These are phyloP conservation scores for Raphanus sativus DNA, from an alignment of 345 rosid genomes.

Conservation along the genomic window DNA sequence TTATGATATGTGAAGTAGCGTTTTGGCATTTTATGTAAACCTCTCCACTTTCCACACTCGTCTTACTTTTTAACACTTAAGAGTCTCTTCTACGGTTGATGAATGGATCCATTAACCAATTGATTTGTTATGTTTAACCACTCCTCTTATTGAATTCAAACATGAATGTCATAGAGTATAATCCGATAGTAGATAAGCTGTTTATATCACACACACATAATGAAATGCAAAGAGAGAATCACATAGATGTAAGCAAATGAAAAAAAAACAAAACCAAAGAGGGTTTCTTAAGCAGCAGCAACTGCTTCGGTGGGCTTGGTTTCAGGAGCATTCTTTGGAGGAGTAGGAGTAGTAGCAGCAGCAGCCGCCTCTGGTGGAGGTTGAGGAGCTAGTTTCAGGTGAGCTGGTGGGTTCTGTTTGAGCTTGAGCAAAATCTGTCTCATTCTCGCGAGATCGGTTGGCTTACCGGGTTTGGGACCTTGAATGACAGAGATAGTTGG, in stretches of 20 bases:
- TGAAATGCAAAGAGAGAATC: constrained; percentile 14
- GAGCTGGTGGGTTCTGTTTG: constrained; percentile 70
- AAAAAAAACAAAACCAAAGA: constrained; percentile 1
- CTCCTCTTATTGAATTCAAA: constrained; percentile 5
- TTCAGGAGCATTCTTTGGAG: constrained; percentile 37
- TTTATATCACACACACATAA: constrained; percentile 25
- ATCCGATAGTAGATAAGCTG: constrained; percentile 15
- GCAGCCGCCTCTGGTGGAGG: constrained; percentile 33
- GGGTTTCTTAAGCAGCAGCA: constrained; percentile 45
- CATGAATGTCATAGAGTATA: neutral
- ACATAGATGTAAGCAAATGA: constrained; percentile 12
- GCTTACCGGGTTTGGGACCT: constrained; percentile 85
- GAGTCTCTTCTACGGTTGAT: neutral
- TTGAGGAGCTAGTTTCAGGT: constrained; percentile 57
- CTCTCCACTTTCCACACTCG: constrained; percentile 29
- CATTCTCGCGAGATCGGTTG: constrained; percentile 79
- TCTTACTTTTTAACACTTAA: constrained; percentile 17
- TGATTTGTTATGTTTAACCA: neutral
- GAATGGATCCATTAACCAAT: constrained; percentile 8
- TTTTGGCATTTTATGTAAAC: constrained; percentile 26
- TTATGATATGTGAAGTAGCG: constrained; percentile 39
- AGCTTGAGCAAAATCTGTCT: constrained; percentile 63
- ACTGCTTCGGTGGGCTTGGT: constrained; percentile 45
- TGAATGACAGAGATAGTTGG: constrained; percentile 54
- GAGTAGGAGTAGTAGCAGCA: constrained; percentile 19